Percentiles rank a stretch among this genome's conserved stretches.
phyloP scores from a whole-genome alignment of 805 yeast species.

The Ogataea kodamae region DNA sequence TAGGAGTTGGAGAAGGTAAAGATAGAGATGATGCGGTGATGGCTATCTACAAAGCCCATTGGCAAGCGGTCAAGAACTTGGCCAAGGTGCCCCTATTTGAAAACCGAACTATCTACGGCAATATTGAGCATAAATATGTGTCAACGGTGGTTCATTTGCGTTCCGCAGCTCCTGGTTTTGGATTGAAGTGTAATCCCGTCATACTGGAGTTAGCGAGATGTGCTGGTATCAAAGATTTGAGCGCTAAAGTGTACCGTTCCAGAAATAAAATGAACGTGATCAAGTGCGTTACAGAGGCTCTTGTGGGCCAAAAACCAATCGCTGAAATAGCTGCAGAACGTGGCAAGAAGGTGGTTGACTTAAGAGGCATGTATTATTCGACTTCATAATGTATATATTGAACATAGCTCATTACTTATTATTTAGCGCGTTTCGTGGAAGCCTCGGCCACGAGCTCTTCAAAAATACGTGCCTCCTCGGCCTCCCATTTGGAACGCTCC shows the following conservation, averaged over 20 bases:
- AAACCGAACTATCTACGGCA: conserved; percentile 85
- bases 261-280: conserved; percentile 94
- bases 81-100: conserved; percentile 82
- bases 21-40: conserved; percentile 71
- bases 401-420: conserved; percentile 23
- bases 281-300: conserved; percentile 84
- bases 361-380: conserved; percentile 79
- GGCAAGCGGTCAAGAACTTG: conserved; percentile 90
- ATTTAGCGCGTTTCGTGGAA: conserved; percentile 55
- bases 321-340: conserved; percentile 87
- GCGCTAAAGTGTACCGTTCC: conserved; percentile 88
- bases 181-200: conserved; percentile 85
- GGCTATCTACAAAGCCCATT: conserved; percentile 80
- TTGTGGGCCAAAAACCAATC: conserved; percentile 70
- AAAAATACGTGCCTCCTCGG: conserved; percentile 85
- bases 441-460: conserved; percentile 93
- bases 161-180: conserved; percentile 90
- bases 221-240: conserved; percentile 90
- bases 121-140: conserved; percentile 77
- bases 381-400: conserved; percentile 21
- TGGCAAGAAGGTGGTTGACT: conserved; percentile 93
- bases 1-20: conserved; percentile 94
- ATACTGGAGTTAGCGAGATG: conserved; percentile 88
- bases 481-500: conserved; percentile 79
- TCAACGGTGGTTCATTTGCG: conserved; percentile 79